phyloP scores from a whole-genome alignment of 768 basidiomycete species.

The Panus rudis region DNA sequence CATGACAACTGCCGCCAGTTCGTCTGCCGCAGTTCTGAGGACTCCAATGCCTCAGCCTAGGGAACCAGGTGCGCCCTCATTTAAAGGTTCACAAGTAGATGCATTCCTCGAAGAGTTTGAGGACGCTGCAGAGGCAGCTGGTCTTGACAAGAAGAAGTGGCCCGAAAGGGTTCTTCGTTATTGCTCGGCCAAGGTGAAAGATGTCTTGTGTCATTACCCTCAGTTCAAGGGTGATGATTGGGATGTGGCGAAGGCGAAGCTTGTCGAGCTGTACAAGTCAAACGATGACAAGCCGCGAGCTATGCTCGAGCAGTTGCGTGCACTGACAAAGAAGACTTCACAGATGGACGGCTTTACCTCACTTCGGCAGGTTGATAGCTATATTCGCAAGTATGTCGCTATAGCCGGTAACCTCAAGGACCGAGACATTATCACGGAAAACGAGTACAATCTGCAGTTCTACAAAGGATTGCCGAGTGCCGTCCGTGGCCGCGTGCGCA shows the following conservation, averaged over 20 bases:
- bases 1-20: too few relatives aligned
- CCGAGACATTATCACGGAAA: neutral
- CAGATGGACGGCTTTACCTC: neutral
- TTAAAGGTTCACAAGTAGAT: neutral
- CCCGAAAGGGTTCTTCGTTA: neutral
- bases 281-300: neutral
- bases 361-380: neutral
- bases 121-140: neutral
- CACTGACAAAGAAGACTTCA: neutral
- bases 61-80: too few relatives aligned
- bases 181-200: neutral
- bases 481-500: too few relatives aligned
- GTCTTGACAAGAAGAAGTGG: neutral
- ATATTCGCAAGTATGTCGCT: neutral
- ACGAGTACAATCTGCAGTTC: neutral
- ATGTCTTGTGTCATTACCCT: neutral
- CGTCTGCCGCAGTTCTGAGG: too few relatives aligned
- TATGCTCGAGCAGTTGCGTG: neutral
- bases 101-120: slow-evolving; percentile 1
- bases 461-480: neutral
- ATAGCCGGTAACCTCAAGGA: neutral
- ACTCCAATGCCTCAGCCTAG: too few relatives aligned
- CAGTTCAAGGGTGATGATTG: neutral
- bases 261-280: neutral
- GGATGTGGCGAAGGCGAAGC: slow-evolving; percentile 1